These are phyloP conservation scores for Colletotrichum sp. DNA, from an alignment of 2,329 filamentous ascomycete genomes.

Conservation along the genomic window DNA sequence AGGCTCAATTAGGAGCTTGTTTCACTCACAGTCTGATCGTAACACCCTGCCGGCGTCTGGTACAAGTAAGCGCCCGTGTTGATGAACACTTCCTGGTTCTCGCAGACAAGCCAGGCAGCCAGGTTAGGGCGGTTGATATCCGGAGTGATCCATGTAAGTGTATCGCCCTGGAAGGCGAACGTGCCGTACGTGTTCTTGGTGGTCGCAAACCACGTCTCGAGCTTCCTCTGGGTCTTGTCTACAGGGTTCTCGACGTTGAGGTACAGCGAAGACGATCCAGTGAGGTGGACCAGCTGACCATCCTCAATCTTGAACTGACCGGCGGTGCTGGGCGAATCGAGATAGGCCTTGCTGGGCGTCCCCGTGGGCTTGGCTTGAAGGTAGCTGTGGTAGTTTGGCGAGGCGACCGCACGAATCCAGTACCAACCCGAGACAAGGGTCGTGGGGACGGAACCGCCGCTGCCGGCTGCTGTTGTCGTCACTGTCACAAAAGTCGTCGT, in stretches of 20 bases:
- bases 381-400: slow-evolving; percentile 63
- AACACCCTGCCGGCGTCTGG: slow-evolving; percentile 60
- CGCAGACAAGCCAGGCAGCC: slow-evolving; percentile 65
- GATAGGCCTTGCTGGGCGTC: slow-evolving; percentile 51
- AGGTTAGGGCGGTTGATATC: slow-evolving; percentile 57
- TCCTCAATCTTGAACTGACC: slow-evolving; percentile 62
- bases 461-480: slow-evolving; percentile 1
- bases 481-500: slow-evolving; percentile 5
- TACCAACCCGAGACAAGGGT: slow-evolving; percentile 56
- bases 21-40: slow-evolving; percentile 59
- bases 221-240: slow-evolving; percentile 49
- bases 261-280: slow-evolving; percentile 45
- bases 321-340: slow-evolving; percentile 56
- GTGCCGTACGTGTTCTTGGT: slow-evolving; percentile 58
- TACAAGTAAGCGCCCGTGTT: slow-evolving; percentile 65
- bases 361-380: slow-evolving; percentile 52
- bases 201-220: slow-evolving; percentile 56
- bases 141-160: slow-evolving; percentile 56
- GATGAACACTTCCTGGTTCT: slow-evolving; percentile 55
- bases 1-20: too few relatives aligned
- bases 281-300: slow-evolving; percentile 60
- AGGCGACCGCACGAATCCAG: slow-evolving; percentile 62
- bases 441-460: slow-evolving; percentile 17
- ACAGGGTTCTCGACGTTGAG: slow-evolving; percentile 51
- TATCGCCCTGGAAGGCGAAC: slow-evolving; percentile 63